These are phyloP conservation scores for Leccinum griseonigrum DNA, from an alignment of 1,284 basidiomycete species.

Conservation along the genomic window DNA sequence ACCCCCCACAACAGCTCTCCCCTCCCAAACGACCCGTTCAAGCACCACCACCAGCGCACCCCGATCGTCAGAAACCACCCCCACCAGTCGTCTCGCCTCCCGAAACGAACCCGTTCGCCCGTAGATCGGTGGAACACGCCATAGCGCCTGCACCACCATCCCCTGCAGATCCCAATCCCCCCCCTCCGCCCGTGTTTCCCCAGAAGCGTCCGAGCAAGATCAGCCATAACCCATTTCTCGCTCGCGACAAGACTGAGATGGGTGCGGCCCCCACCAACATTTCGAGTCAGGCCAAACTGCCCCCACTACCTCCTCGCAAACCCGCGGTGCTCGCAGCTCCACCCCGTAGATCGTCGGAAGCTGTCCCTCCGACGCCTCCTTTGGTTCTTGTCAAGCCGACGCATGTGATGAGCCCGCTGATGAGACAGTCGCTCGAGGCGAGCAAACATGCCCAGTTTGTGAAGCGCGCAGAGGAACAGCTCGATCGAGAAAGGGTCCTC, in stretches of 20 bases:
- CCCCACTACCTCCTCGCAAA: slow-evolving; percentile 37
- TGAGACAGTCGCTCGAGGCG: slow-evolving; percentile 68
- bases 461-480: slow-evolving; percentile 62
- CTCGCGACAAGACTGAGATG: slow-evolving; percentile 19
- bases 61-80: slow-evolving; percentile 20
- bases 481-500: slow-evolving; percentile 68
- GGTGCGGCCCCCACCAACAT: slow-evolving; percentile 7
- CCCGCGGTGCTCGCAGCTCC: slow-evolving; percentile 24
- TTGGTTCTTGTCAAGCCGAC: slow-evolving; percentile 26
- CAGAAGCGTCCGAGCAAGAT: slow-evolving; percentile 24
- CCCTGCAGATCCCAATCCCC: slow-evolving; percentile 17
- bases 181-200: slow-evolving; percentile 22
- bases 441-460: slow-evolving; percentile 64
- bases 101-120: slow-evolving; percentile 30
- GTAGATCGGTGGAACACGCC: slow-evolving; percentile 22
- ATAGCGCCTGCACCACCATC: background rate
- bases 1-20: slow-evolving; percentile 14
- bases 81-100: slow-evolving; percentile 5
- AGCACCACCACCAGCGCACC: slow-evolving; percentile 22
- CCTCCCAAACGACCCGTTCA: slow-evolving; percentile 20
- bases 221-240: slow-evolving; percentile 34
- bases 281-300: slow-evolving; percentile 20
- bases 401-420: slow-evolving; percentile 55
- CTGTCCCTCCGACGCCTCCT: slow-evolving; percentile 8
- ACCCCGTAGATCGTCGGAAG: slow-evolving; percentile 24